phyloP scores from a whole-genome alignment of 192 early-diverging fungal species.

The Obelidium mucronatum region DNA sequence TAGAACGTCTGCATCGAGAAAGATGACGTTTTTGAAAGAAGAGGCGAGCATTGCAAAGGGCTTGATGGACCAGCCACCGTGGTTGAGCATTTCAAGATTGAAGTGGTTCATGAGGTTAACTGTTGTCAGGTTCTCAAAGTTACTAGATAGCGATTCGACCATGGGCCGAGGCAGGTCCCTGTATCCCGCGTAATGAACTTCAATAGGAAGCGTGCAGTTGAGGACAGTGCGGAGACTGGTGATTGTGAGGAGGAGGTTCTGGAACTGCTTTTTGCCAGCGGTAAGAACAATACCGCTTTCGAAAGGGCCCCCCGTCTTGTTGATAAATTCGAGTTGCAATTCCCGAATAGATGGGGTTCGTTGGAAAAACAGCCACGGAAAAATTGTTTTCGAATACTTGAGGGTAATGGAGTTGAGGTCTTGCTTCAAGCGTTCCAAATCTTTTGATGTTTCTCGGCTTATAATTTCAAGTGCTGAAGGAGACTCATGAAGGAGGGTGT shows the following conservation, averaged over 20 bases:
- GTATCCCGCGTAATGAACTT: conserved; percentile 59
- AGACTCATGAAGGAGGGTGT: background rate
- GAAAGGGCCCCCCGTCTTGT: background rate
- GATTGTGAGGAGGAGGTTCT: background rate
- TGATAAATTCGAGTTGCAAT: background rate
- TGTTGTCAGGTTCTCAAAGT: conserved; percentile 8
- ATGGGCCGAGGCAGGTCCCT: background rate
- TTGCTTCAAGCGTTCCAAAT: background rate
- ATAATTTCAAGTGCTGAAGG: background rate
- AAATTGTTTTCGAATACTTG: background rate
- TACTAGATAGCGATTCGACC: background rate
- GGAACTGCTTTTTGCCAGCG: background rate
- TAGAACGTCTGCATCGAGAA: conserved; percentile 24
- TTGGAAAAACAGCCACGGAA: no score
- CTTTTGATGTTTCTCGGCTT: background rate
- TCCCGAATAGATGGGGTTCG: background rate
- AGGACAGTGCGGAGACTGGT: conserved; percentile 28
- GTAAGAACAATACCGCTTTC: background rate
- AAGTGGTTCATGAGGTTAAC: conserved; percentile 41
- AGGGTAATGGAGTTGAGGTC: background rate
- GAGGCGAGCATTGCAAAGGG: conserved; percentile 20
- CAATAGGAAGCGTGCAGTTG: conserved; percentile 61
- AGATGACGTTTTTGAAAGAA: conserved; percentile 5
- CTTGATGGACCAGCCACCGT: background rate
- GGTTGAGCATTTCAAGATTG: background rate